These are phyloP conservation scores for Chalciporus sp. DNA, from an alignment of 1,284 basidiomycete species.

Conservation along the genomic window DNA sequence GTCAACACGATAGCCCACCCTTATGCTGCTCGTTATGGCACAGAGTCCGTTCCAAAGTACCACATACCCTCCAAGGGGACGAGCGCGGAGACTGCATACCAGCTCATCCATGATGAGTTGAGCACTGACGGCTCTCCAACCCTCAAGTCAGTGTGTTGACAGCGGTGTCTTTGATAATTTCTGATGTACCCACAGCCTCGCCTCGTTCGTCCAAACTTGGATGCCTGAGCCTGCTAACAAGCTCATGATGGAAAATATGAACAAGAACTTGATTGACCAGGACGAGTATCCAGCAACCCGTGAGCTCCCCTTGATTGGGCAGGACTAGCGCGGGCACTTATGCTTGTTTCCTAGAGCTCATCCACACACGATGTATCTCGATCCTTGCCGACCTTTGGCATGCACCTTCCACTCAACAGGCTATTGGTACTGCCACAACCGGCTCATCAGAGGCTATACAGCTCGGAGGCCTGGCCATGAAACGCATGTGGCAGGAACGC, in stretches of 20 bases:
- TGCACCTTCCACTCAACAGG: conserved; percentile 71
- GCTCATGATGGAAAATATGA: conserved; percentile 82
- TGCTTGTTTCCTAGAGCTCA: conserved; percentile 47
- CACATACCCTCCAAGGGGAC: conserved; percentile 64
- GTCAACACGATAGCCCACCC: conserved; percentile 41
- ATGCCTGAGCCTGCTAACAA: conserved; percentile 65
- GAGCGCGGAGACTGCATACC: conserved; percentile 64
- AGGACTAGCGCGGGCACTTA: conserved; percentile 1
- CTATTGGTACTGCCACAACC: conserved; percentile 91
- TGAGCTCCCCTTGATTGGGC: conserved; percentile 32
- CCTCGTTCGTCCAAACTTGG: conserved; percentile 78
- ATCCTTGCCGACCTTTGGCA: conserved; percentile 95
- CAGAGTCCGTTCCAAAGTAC: conserved; percentile 67
- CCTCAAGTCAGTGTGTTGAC: conserved; percentile 42
- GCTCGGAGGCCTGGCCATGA: conserved; percentile 93
- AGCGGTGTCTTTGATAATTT: background rate
- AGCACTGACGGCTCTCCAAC: conserved; percentile 64
- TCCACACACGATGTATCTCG: conserved; percentile 82
- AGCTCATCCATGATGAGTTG: conserved; percentile 86
- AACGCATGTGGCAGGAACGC: conserved; percentile 90
- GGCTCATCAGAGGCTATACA: conserved; percentile 94
- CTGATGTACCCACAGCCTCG: conserved; percentile 79
- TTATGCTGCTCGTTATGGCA: conserved; percentile 70
- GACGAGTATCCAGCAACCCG: conserved; percentile 91
- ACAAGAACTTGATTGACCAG: conserved; percentile 88